Evolutionary conservation across 2,329 filamentous ascomycete genomes (phyloP).

Genomic region (Biscogniauxia marginata): DNA sequence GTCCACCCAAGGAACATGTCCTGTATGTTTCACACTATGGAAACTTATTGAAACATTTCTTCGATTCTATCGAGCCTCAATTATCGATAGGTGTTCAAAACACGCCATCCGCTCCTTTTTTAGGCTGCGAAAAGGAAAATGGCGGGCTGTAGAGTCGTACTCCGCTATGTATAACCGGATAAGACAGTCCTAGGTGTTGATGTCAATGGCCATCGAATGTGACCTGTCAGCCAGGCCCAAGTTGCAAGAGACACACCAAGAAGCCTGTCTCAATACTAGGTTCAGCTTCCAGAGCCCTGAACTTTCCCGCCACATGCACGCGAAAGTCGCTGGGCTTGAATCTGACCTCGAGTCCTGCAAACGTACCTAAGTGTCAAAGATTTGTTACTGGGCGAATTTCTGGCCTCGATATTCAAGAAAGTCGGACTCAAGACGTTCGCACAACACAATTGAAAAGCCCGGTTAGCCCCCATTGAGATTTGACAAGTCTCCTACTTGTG

Average conservation of each 20-base stretch:
- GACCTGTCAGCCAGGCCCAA: constrained; percentile 9
- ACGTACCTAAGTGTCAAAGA: background rate
- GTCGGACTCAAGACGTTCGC: background rate
- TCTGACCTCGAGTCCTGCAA: constrained; percentile 1
- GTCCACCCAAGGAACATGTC: background rate
- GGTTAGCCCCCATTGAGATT: background rate
- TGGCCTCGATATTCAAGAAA: background rate
- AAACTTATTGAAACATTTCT: background rate
- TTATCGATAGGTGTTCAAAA: background rate
- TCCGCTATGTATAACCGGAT: background rate
- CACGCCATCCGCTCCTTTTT: background rate
- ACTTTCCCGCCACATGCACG: background rate
- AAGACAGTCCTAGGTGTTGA: constrained; percentile 13
- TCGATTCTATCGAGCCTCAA: background rate
- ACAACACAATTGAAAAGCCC: too few species aligned
- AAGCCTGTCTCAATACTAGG: constrained; percentile 14
- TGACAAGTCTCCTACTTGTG: background rate
- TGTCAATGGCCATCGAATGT: constrained; percentile 6
- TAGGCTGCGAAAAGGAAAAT: background rate
- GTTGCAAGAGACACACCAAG: background rate
- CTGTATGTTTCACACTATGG: background rate
- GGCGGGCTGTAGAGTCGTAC: background rate
- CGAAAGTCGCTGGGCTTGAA: background rate
- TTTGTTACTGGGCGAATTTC: background rate
- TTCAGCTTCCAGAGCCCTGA: background rate